phyloP scores from a whole-genome alignment of 495 filamentous ascomycete species.

The Hypoxylon subgilvum region DNA sequence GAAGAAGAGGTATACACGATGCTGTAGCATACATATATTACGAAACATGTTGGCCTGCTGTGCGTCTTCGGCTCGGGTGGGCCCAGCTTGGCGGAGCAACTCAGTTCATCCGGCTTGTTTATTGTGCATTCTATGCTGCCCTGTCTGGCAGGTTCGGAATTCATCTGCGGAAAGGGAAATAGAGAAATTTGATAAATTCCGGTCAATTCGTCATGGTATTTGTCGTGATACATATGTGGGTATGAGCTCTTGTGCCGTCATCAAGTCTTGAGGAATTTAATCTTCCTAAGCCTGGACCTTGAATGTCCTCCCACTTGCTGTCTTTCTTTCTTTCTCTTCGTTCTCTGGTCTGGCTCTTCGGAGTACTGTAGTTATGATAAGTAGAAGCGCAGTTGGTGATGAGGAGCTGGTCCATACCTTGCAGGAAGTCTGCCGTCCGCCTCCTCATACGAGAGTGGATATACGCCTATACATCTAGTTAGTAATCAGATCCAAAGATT shows the following conservation, averaged over 20 bases:
- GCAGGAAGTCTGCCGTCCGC: constrained; percentile 95
- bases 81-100: no score
- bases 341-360: constrained; percentile 90
- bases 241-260: neutral
- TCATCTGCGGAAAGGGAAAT: no score
- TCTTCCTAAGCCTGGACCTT: constrained; percentile 58
- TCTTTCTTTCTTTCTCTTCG: constrained; percentile 98
- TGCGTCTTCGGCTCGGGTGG: no score
- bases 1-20: no score
- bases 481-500: constrained; percentile 1
- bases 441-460: constrained; percentile 98
- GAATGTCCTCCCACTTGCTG: constrained; percentile 94
- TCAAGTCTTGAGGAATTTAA: neutral
- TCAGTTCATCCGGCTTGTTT: no score
- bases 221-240: constrained; percentile 13
- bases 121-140: no score
- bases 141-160: no score
- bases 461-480: constrained; percentile 69
- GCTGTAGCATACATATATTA: no score
- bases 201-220: constrained; percentile 15
- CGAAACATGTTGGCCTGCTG: no score
- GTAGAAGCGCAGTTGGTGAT: constrained; percentile 38
- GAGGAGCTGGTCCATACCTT: constrained; percentile 63
- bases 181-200: no score
- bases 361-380: constrained; percentile 63